Percentiles rank a stretch among this genome's conserved stretches.
These are phyloP conservation scores for Ophiostoma angusticollis DNA, from an alignment of 2,329 filamentous ascomycete species.

Conservation along the genomic window DNA sequence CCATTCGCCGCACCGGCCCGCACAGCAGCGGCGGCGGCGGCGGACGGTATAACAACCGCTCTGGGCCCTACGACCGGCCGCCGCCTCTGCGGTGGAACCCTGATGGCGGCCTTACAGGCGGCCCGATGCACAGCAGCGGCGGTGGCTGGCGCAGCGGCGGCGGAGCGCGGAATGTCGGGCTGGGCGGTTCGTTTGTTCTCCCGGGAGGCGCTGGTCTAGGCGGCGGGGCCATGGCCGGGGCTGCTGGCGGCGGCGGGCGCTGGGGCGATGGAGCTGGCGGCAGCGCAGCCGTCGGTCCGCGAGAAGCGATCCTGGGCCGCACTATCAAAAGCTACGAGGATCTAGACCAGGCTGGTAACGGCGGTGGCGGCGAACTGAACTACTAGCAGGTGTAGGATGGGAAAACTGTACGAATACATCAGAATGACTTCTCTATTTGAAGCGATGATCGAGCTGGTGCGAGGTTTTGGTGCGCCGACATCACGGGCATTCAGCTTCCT, in stretches of 20 bases:
- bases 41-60: constrained; percentile 47
- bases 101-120: constrained; percentile 26
- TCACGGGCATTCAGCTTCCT: too few relatives aligned
- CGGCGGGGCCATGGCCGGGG: too few relatives aligned
- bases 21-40: constrained; percentile 27
- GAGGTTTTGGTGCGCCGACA: too few relatives aligned
- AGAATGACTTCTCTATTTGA: too few relatives aligned
- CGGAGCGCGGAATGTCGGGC: constrained; percentile 22
- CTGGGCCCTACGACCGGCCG: constrained; percentile 64
- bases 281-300: constrained; percentile 65
- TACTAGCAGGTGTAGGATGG: too few relatives aligned
- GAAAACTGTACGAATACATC: too few relatives aligned
- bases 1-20: constrained; percentile 48
- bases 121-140: constrained; percentile 33
- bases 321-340: constrained; percentile 97
- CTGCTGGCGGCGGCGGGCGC: constrained; percentile 36
- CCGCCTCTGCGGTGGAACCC: constrained; percentile 39
- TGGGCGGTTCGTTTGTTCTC: too few relatives aligned
- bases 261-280: constrained; percentile 65
- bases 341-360: constrained; percentile 68
- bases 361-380: constrained; percentile 73
- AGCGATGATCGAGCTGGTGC: too few relatives aligned
- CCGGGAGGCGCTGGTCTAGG: constrained; percentile 40
- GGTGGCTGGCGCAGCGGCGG: constrained; percentile 23
- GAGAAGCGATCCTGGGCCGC: constrained; percentile 82